Base-by-base conservation (phyloP, 2,329 filamentous ascomycete genomes). In the Fonsecaea pugnacius region DNA sequence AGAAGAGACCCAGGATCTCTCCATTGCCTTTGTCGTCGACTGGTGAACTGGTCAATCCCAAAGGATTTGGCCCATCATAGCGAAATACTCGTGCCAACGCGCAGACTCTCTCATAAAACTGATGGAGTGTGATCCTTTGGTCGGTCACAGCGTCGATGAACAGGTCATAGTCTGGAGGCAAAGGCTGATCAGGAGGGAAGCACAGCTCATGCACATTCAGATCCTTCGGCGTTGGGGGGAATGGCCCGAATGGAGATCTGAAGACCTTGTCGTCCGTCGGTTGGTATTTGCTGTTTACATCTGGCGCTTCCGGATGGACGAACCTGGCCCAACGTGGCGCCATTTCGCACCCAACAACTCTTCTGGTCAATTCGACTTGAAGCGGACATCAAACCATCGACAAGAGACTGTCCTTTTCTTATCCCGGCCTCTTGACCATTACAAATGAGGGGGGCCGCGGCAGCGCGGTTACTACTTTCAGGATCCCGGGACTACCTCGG, bases 91-190 rank as follows among this genome's bases (percentile, higher is more conserved):
- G 43, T 48, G 43, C 43, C 12, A 48, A 27, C 3, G 43, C 43
- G 9, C 43, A 48, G 7, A 27, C 43, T 48, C 43, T 24, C 4
- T 48, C 21, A 21, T 48, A 48, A 24, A 48, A 48, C 14, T 48
- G 43, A 10, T 48, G 43, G 43, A 48, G 43, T 7, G 43, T 48
- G 43, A 48, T 21, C 10, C 43, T 48, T 16, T 27, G 18, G 12
- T 48, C 43, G 21, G 43, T 48, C 21, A 27, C 43, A 48, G 43
- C 43, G 8, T 48, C 43, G 43, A 48, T 48, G 43, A 48, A 48
- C 6, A 48, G 21, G 16, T 48, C 43, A 24, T 48, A 48, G 21
- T 48, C 43, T 12, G 43, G 18, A 14, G 43, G 43, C 21, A 48
- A 48, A 27, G 43, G 43, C 3, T 27, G 43, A 24, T 10, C 18